Percentiles rank a stretch among this genome's conserved stretches.
These are phyloP conservation scores for Neophaeococcomyces aloes DNA, from an alignment of 2,329 filamentous ascomycete genomes.

Conservation along the genomic window DNA sequence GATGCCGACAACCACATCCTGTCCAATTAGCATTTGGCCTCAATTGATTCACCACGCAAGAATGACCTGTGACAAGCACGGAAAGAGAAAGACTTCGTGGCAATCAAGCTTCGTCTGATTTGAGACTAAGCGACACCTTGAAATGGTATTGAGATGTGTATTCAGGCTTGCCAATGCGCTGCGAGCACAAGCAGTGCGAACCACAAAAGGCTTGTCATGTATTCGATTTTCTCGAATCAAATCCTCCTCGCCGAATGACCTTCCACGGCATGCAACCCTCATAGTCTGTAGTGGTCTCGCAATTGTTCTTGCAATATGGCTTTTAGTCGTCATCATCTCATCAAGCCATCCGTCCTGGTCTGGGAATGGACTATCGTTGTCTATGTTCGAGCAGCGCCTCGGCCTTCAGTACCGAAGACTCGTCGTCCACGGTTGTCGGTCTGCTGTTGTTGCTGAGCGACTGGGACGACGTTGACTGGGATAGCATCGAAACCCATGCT, in stretches of 20 bases:
- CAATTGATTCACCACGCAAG: too few species aligned
- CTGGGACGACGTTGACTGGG: constrained; percentile 87
- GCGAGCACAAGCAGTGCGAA: too few species aligned
- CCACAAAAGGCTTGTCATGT: too few species aligned
- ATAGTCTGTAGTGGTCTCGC: not conserved
- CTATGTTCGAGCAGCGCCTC: constrained; percentile 6
- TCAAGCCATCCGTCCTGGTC: not conserved
- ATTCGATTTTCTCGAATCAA: too few species aligned
- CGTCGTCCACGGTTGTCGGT: constrained; percentile 54
- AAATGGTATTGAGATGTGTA: constrained; percentile 13
- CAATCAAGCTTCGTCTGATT: constrained; percentile 24
- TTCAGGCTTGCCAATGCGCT: constrained; percentile 4
- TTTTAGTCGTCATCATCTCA: too few species aligned
- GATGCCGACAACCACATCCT: too few species aligned
- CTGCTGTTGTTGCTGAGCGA: constrained; percentile 69
- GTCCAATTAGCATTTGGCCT: too few species aligned
- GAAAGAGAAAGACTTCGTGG: constrained; percentile 12
- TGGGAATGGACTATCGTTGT: too few species aligned
- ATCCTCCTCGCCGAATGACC: not conserved
- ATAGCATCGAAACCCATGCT: constrained; percentile 97
- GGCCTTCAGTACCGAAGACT: constrained; percentile 20
- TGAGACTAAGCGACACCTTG: constrained; percentile 24
- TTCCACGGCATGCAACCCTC: not conserved
- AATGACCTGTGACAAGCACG: not conserved
- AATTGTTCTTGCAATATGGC: too few species aligned